These are phyloP conservation scores for Dipteronia dyeriana DNA, from an alignment of 345 rosid species.

Conservation along the genomic window DNA sequence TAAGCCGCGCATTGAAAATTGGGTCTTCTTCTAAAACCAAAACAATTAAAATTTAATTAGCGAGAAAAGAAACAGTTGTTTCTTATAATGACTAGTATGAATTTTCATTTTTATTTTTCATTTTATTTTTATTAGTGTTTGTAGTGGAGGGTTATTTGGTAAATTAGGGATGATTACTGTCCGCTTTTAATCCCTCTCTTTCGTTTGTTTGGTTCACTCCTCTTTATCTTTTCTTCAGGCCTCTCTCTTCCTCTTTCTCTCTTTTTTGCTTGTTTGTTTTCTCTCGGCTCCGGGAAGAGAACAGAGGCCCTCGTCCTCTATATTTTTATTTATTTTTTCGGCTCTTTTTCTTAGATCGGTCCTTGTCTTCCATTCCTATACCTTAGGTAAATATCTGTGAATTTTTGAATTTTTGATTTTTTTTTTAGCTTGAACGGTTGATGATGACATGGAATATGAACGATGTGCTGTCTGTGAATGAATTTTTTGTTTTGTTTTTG, in stretches of 20 bases:
- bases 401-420: not conserved
- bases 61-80: slow-evolving; percentile 18
- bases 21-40: slow-evolving; percentile 13
- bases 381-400: slow-evolving; percentile 35
- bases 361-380: slow-evolving; percentile 6
- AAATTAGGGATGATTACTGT: slow-evolving; percentile 27
- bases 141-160: slow-evolving; percentile 31
- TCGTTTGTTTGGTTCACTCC: not conserved
- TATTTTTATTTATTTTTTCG: slow-evolving; percentile 9
- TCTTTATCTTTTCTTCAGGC: slow-evolving; percentile 10
- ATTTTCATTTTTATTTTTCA: not conserved
- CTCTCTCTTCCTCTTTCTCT: not conserved
- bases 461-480: not conserved
- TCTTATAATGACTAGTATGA: not conserved
- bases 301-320: slow-evolving; percentile 2
- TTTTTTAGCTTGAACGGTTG: slow-evolving; percentile 30
- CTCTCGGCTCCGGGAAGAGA: slow-evolving; percentile 2
- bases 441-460: slow-evolving; percentile 9
- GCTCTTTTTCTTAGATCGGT: slow-evolving; percentile 35
- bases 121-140: not conserved
- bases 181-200: slow-evolving; percentile 22
- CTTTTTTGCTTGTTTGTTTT: slow-evolving; percentile 21
- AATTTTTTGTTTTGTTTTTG: not conserved
- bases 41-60: not conserved
- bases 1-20: slow-evolving; percentile 33